Evolutionary conservation across 129 eudicot genomes (phyloP).

Genomic region (Pittosporum tobira): DNA sequence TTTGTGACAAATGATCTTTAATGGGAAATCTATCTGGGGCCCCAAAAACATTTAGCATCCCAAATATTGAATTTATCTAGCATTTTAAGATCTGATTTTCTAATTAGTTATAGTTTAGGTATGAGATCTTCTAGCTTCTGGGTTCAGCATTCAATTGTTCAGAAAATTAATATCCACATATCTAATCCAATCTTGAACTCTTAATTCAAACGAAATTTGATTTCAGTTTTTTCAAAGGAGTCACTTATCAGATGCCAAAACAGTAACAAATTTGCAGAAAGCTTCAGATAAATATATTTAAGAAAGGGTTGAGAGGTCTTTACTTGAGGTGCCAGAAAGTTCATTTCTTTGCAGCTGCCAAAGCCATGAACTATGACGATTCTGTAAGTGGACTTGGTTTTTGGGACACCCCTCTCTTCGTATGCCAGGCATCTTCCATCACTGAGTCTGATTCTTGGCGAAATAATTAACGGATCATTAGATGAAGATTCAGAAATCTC

Average conservation of each 20-base stretch:
- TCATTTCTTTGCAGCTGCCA: constrained; percentile 88
- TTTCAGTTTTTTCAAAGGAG: too few relatives aligned
- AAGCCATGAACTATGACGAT: constrained; percentile 85
- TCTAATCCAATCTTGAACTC: not conserved
- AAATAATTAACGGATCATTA: constrained; percentile 7
- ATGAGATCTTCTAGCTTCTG: not conserved
- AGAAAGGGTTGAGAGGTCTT: not conserved
- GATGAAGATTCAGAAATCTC: constrained; percentile 31
- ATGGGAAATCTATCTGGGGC: too few relatives aligned
- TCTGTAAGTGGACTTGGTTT: constrained; percentile 47
- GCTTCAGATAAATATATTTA: not conserved
- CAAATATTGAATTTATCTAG: not conserved
- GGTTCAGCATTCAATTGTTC: not conserved
- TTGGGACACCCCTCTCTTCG: constrained; percentile 81
- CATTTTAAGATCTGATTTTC: not conserved
- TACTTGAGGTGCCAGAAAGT: constrained; percentile 85
- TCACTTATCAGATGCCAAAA: too few relatives aligned
- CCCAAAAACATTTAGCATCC: too few relatives aligned
- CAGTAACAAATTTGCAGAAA: not conserved
- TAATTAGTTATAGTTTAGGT: not conserved
- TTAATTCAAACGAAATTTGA: too few relatives aligned
- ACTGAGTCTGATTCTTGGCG: constrained; percentile 51
- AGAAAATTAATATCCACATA: not conserved
- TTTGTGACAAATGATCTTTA: too few relatives aligned
- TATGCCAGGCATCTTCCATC: constrained; percentile 88